A percentile compares a stretch with the other conserved stretches of the same genome.
Evolutionary conservation across 208 protist species (phyloP).

Genomic region (Trypanosomatidae sp.): DNA sequence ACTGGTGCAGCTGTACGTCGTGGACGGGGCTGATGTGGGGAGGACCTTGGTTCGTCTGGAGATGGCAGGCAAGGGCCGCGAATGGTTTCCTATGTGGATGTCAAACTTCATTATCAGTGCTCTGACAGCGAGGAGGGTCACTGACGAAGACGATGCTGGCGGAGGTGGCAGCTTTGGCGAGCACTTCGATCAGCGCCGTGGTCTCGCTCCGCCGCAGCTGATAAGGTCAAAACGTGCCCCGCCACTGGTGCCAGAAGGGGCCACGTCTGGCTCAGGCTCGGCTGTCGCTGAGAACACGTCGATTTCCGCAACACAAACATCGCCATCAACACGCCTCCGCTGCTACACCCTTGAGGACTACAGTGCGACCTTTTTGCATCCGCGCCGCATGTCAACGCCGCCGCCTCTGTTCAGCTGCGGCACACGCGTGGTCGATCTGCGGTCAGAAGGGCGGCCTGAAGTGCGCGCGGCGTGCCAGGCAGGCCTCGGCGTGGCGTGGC

Average conservation of each 20-base stretch:
- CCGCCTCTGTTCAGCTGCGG: conserved; percentile 65
- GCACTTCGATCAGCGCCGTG: background rate
- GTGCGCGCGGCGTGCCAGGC: conserved; percentile 37
- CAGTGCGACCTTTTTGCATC: conserved; percentile 49
- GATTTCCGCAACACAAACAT: background rate
- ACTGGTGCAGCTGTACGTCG: conserved; percentile 2
- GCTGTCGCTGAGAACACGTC: background rate
- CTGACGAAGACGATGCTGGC: background rate
- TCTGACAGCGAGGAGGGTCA: conserved; percentile 6
- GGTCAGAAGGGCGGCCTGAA: conserved; percentile 31
- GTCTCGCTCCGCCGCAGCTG: conserved; percentile 1
- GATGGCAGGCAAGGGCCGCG: conserved; percentile 8
- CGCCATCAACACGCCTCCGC: background rate
- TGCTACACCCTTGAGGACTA: conserved; percentile 79
- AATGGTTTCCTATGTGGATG: conserved; percentile 25
- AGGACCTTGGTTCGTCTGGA: conserved; percentile 2
- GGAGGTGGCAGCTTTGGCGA: background rate
- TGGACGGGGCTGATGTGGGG: conserved; percentile 16
- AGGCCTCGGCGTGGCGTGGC: conserved; percentile 16
- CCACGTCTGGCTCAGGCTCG: background rate
- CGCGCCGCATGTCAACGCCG: conserved; percentile 1
- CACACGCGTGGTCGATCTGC: conserved; percentile 59
- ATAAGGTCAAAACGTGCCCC: background rate
- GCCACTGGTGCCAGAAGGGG: background rate
- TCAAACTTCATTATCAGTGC: conserved; percentile 12